These are phyloP conservation scores for Citeromyces nyonsensis DNA, from an alignment of 805 yeast species.

Conservation along the genomic window DNA sequence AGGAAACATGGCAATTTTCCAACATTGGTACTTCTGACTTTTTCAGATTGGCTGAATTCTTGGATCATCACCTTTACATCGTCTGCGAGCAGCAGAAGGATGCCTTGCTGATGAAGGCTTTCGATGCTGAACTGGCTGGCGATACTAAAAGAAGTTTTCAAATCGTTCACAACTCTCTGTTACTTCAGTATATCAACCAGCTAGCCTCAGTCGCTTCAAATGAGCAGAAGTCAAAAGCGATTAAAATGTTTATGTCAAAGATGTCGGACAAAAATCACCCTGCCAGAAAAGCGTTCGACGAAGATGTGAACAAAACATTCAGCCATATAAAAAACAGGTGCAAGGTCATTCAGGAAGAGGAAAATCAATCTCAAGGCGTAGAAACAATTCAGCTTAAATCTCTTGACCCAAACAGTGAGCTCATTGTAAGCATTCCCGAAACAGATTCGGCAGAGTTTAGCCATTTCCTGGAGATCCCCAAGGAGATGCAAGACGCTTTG, in stretches of 20 bases:
- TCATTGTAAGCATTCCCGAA: slow-evolving; percentile 56
- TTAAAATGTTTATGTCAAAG: slow-evolving; percentile 54
- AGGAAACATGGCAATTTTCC: slow-evolving; percentile 55
- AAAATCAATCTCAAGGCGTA: slow-evolving; percentile 25
- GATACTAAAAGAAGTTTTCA: slow-evolving; percentile 38
- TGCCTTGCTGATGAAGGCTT: slow-evolving; percentile 84
- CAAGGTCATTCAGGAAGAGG: slow-evolving; percentile 32
- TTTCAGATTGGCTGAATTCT: slow-evolving; percentile 30
- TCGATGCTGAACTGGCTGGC: slow-evolving; percentile 62
- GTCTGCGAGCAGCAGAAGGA: slow-evolving; percentile 80
- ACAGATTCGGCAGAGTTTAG: slow-evolving; percentile 35
- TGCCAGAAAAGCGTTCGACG: slow-evolving; percentile 52
- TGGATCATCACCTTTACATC: slow-evolving; percentile 48
- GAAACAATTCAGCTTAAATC: slow-evolving; percentile 81
- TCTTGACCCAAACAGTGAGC: slow-evolving; percentile 68
- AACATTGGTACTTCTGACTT: slow-evolving; percentile 33
- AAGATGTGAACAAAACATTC: slow-evolving; percentile 62
- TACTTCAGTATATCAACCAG: slow-evolving; percentile 46
- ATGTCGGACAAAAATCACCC: slow-evolving; percentile 37
- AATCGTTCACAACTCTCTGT: slow-evolving; percentile 65
- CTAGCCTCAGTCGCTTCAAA: slow-evolving; percentile 7
- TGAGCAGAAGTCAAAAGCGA: slow-evolving; percentile 18
- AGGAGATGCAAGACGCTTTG: slow-evolving; percentile 62
- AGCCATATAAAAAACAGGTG: slow-evolving; percentile 69
- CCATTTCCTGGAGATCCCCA: slow-evolving; percentile 41